phyloP scores from a whole-genome alignment of 2,329 filamentous ascomycete genomes.

The Aspergillus flavus region DNA sequence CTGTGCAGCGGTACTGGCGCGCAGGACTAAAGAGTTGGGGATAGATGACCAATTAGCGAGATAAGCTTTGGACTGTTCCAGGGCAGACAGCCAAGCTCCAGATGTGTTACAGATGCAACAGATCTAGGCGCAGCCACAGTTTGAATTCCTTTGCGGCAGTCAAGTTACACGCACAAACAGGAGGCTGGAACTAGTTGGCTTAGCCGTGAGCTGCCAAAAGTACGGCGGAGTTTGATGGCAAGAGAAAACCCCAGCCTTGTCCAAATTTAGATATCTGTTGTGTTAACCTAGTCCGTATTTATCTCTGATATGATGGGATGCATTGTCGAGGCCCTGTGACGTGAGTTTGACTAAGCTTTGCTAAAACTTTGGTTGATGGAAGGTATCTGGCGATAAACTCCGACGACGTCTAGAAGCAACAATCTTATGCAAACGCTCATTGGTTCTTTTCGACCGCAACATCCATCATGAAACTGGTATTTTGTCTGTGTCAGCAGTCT shows the following conservation, averaged over 20 bases:
- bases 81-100: slow-evolving; percentile 4
- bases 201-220: background rate
- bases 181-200: background rate
- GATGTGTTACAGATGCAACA: slow-evolving; percentile 1
- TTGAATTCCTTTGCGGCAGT: background rate
- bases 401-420: background rate
- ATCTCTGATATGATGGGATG: background rate
- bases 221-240: background rate
- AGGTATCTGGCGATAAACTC: background rate
- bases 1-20: background rate
- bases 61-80: background rate
- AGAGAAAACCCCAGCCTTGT: background rate
- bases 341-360: background rate
- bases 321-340: background rate
- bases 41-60: background rate
- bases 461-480: slow-evolving; percentile 1
- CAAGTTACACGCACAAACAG: background rate
- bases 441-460: background rate
- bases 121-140: slow-evolving; percentile 4
- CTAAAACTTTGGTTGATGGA: background rate
- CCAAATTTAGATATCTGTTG: background rate
- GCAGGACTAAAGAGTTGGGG: background rate
- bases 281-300: background rate
- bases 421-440: background rate
- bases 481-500: background rate